Percentiles rank a stretch among this genome's conserved stretches.
phyloP scores from a whole-genome alignment of 257 asterid species.

The Solanum virginianum region DNA sequence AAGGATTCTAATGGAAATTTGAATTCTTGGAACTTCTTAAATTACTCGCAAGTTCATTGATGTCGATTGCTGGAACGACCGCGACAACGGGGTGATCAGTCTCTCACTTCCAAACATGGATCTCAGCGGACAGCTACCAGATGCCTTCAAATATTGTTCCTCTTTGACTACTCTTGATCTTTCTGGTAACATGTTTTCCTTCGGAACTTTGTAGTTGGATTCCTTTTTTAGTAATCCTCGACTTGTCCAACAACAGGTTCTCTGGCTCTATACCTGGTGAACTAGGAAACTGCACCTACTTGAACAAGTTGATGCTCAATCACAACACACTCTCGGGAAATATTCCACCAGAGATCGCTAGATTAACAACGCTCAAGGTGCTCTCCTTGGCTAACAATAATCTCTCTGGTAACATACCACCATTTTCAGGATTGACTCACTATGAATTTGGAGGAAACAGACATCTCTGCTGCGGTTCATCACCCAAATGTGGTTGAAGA shows the following conservation, averaged over 20 bases:
- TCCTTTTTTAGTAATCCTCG: constrained; percentile 56
- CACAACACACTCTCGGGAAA: constrained; percentile 44
- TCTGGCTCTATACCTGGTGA: constrained; percentile 63
- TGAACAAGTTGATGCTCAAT: constrained; percentile 42
- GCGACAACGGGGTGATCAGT: constrained; percentile 44
- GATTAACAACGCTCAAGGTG: constrained; percentile 40
- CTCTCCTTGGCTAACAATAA: constrained; percentile 49
- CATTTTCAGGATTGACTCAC: constrained; percentile 26
- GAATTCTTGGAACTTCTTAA: constrained; percentile 13
- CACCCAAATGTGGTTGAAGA: constrained; percentile 54
- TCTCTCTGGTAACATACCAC: constrained; percentile 57
- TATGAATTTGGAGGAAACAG: constrained; percentile 37
- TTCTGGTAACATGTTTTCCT: constrained; percentile 57
- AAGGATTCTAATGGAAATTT: constrained; percentile 31
- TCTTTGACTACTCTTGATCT: constrained; percentile 32
- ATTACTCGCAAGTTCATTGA: constrained; percentile 11
- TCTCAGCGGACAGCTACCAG: constrained; percentile 41
- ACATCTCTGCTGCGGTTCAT: constrained; percentile 54
- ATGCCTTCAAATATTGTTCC: constrained; percentile 40
- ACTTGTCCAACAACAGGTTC: constrained; percentile 50
- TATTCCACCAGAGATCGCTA: constrained; percentile 53
- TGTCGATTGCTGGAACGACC: constrained; percentile 69
- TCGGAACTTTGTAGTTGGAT: constrained; percentile 59
- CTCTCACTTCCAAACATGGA: constrained; percentile 48
- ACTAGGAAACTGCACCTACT: constrained; percentile 47